Evolutionary conservation across 2,329 filamentous ascomycete species (phyloP), one percentile per base, ranked within the genome.

Genomic region (Claviceps purpurea): DNA sequence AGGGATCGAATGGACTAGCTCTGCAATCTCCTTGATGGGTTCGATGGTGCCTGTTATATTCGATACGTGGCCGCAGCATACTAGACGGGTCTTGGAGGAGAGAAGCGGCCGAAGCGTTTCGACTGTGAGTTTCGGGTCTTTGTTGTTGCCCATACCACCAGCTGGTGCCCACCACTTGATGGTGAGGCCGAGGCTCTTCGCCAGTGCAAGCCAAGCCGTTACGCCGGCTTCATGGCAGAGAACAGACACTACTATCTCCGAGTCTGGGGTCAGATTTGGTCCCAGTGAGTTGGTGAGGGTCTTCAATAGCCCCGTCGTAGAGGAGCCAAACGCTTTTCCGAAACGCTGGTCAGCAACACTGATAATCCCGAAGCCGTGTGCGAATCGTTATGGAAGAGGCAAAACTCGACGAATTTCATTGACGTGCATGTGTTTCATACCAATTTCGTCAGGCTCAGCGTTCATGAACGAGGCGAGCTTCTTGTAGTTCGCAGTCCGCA

Each of bases 161-260:
- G 64, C 58, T 3, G 78, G 77, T 20, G 67, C 68, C 85, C 85
- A 90, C 84, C 84, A 89, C 61, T 83, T 87, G 45, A 90, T 63
- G 0, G 67, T 74, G 5, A 87, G 70, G 3, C 76, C 73, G 46
- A 80, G 74, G 14, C 76, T 74, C 34, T 74, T 66, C 2, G 85
- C 85, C 26, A 90, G 73, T 49, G 79, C 76, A 0, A 87, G 68
- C 87, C 86, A 91, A 0, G 85, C 75, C 1, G 83, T 79, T 52
- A 87, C 81, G 62, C 89, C 89, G 40, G 86, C 82, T 68, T 90
- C 87, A 60, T 91, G 86, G 63, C 90, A 86, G 51, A 89, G 70
- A 52, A 76, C 76, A 0, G 85, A 88, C 11, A 90, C 61, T 55
- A 93, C 70, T 48, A 91, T 74, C 61, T 88, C 84, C 54, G 22